Evolutionary conservation across 306 rosid genomes (phyloP).

Genomic region (Quercus aquifolioides): DNA sequence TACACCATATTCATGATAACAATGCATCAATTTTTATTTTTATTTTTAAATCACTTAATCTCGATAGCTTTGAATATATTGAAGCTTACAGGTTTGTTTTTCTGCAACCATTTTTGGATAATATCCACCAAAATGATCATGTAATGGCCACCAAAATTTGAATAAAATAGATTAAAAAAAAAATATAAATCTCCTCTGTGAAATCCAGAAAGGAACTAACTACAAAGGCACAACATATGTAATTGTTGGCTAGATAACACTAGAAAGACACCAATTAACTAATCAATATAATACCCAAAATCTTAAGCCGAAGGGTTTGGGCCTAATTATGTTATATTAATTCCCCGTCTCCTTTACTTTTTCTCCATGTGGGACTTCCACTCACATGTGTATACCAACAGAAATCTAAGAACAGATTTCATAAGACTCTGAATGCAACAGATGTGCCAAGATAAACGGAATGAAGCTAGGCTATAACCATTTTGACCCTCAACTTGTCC

Average conservation of each 20-base stretch:
- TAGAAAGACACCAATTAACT: no score
- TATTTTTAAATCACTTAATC: background rate
- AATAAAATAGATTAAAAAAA: background rate
- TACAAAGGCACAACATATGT: background rate
- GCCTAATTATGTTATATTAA: no score
- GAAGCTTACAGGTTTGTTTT: constrained; percentile 22
- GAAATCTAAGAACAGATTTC: background rate
- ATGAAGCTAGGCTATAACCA: background rate
- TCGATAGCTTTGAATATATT: constrained; percentile 4
- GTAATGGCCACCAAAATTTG: background rate
- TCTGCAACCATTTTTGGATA: constrained; percentile 31
- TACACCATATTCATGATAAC: background rate
- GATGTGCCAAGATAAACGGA: background rate
- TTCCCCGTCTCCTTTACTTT: no score
- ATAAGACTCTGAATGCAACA: background rate
- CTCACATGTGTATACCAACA: no score
- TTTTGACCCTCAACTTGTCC: background rate
- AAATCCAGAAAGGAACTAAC: background rate
- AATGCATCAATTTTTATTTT: background rate
- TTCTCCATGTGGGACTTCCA: no score
- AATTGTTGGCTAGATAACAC: background rate
- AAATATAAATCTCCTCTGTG: background rate
- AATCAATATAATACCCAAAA: no score
- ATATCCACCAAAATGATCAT: background rate
- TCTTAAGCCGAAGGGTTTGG: no score